These are phyloP conservation scores for Aspergillus piperis DNA, from an alignment of 2,329 filamentous ascomycete species.

Conservation along the genomic window DNA sequence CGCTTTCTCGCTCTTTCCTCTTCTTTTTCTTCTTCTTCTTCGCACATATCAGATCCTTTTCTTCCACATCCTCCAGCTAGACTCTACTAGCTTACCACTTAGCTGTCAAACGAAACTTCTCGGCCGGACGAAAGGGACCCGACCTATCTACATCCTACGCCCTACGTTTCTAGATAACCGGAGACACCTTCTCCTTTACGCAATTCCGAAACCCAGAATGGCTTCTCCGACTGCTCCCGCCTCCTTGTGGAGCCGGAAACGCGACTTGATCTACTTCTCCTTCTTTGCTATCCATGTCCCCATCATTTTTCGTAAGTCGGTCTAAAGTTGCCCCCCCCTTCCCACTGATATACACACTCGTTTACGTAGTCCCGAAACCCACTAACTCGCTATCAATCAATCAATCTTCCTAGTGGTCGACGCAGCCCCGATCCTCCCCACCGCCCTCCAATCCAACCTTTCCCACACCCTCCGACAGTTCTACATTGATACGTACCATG, in stretches of 20 bases:
- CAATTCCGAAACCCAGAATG: conserved; percentile 7
- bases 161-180: neutral
- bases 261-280: conserved; percentile 49
- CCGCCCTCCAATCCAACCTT: conserved; percentile 50
- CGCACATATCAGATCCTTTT: neutral
- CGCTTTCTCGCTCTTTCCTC: neutral
- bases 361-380: neutral
- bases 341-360: neutral
- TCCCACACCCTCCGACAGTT: conserved; percentile 55
- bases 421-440: conserved; percentile 60
- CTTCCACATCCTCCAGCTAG: neutral
- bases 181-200: neutral
- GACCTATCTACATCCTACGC: neutral
- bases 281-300: conserved; percentile 66
- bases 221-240: conserved; percentile 8
- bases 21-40: too few relatives aligned
- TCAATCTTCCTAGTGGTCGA: conserved; percentile 55
- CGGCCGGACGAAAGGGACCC: neutral
- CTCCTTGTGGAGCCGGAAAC: conserved; percentile 37
- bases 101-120: too few relatives aligned
- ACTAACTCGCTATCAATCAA: neutral
- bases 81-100: too few relatives aligned
- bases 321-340: neutral
- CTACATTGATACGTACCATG: conserved; percentile 63
- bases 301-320: conserved; percentile 58